Evolutionary conservation across 441 rosid species (phyloP), one percentile per base, ranked within the genome.

Genomic region (Rhodomyrtus psidioides): DNA sequence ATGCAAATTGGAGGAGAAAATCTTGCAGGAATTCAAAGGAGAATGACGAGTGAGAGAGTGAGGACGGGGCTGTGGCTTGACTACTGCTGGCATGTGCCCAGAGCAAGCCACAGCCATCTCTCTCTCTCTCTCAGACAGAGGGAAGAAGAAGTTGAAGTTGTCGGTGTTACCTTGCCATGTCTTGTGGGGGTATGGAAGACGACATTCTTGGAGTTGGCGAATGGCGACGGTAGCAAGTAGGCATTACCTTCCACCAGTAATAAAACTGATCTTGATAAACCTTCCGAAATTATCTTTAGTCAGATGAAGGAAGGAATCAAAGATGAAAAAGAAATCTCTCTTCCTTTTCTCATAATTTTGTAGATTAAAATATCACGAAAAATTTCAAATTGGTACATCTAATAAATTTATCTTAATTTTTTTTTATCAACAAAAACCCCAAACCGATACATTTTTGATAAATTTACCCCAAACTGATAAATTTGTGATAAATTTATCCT

Each of bases 81-180:
- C 83, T 12, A 44, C 86, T 6, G 56, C 74, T 46, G 83, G 82
- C 65, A 85, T 75, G 86, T 85, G 46, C 42, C 53, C 83, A 17
- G 83, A 85, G 83, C 83, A 85, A 75, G 86, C 86, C 62, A 85
- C 75, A 30, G 79, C 62, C 83, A 82, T 82, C 59, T 82, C 83
- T 82, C 58, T 55, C 44, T 62, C 75, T 30, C 70, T 27, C 21
- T 59, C 27, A 34, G 76, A 19, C 26, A 6, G 26, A 19, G 76
- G 46, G 76, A 19, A 65, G 76, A 65, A 46, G 44, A 9, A 42
- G 44, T 42, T 42, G 44, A 42, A 23, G 76, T 19, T 23, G 26
- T 28, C 28, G 44, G 46, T 12, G 19, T 62, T 17, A 62, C n/a
- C 44, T 30, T 21, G 75, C 46, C 75, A 30, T 62, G 21, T 42